Evolutionary conservation across 1,284 basidiomycete species (phyloP).

Genomic region (Irpex sp.): DNA sequence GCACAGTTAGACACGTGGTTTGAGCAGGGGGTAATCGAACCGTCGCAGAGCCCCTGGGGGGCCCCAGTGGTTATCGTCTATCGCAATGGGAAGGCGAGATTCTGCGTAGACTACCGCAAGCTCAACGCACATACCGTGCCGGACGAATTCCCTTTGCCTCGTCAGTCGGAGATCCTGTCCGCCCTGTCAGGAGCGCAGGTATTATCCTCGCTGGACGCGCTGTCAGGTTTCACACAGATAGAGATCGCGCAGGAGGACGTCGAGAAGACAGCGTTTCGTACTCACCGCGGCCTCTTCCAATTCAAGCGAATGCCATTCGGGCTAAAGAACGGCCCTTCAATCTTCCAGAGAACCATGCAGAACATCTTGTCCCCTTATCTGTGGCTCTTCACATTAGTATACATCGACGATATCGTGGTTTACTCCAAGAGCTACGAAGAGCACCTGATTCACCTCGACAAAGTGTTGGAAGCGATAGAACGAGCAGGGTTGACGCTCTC

Average conservation of each 20-base stretch:
- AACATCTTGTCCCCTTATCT: slow-evolving; percentile 32
- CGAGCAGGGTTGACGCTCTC: slow-evolving; percentile 23
- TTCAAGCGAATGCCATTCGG: too few species aligned
- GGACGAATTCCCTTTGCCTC: slow-evolving; percentile 40
- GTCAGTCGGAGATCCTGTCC: slow-evolving; percentile 35
- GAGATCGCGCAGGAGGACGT: slow-evolving; percentile 26
- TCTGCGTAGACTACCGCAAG: slow-evolving; percentile 5
- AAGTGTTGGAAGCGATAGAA: not conserved
- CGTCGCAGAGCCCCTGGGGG: slow-evolving; percentile 31
- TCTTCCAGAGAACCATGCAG: slow-evolving; percentile 41
- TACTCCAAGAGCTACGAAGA: slow-evolving; percentile 27
- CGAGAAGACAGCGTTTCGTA: slow-evolving; percentile 37
- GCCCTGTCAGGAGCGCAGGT: slow-evolving; percentile 30
- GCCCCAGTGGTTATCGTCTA: slow-evolving; percentile 31
- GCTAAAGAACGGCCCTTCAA: slow-evolving; percentile 6
- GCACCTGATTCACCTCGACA: not conserved
- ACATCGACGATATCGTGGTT: slow-evolving; percentile 36
- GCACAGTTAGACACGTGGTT: slow-evolving; percentile 29
- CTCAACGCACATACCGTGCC: slow-evolving; percentile 31
- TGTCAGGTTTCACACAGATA: slow-evolving; percentile 39
- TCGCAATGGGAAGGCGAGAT: slow-evolving; percentile 31
- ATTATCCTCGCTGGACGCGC: slow-evolving; percentile 34
- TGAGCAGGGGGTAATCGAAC: slow-evolving; percentile 28
- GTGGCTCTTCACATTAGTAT: slow-evolving; percentile 38
- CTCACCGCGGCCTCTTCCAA: slow-evolving; percentile 26